Conservation (phyloP, 1,284 basidiomycete species). For the Ustilago crameri region DNA sequence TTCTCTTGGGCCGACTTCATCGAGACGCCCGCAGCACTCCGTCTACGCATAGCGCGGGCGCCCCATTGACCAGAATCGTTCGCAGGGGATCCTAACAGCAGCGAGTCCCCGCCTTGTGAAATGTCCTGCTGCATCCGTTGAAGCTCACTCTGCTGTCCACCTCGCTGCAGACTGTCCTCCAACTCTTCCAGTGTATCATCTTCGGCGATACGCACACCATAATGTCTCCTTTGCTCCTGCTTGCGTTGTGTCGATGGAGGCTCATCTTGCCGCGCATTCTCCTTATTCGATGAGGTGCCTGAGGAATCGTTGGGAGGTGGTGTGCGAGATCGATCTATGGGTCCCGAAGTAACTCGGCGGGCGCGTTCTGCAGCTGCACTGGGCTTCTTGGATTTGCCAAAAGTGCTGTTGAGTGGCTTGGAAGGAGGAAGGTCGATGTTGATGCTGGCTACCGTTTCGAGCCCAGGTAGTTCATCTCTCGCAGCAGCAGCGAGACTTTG, state of each 20-base stretch:
- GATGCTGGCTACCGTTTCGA: slow-evolving; percentile 50
- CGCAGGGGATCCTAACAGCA: slow-evolving; percentile 29
- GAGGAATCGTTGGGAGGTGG: slow-evolving; percentile 39
- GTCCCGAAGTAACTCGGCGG: slow-evolving; percentile 36
- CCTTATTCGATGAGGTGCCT: slow-evolving; percentile 30
- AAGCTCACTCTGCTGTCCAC: slow-evolving; percentile 44
- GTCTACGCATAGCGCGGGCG: slow-evolving; percentile 54
- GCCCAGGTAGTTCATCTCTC: slow-evolving; percentile 41
- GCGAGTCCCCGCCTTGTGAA: slow-evolving; percentile 48
- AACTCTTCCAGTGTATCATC: slow-evolving; percentile 51
- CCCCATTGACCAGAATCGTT: slow-evolving; percentile 59
- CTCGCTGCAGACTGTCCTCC: slow-evolving; percentile 50
- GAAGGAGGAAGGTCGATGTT: slow-evolving; percentile 34
- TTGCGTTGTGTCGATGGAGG: slow-evolving; percentile 52
- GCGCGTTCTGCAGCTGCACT: slow-evolving; percentile 35
- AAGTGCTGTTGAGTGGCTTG: slow-evolving; percentile 36
- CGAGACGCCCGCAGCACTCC: slow-evolving; percentile 59
- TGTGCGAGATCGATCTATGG: slow-evolving; percentile 32
- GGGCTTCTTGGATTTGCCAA: slow-evolving; percentile 33
- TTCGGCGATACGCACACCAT: slow-evolving; percentile 52
- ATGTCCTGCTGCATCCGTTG: slow-evolving; percentile 51
- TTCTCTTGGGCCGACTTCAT: slow-evolving; percentile 63
- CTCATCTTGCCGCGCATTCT: slow-evolving; percentile 28
- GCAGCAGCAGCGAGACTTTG: slow-evolving; percentile 34
- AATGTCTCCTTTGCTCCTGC: slow-evolving; percentile 45